phyloP scores from a whole-genome alignment of 1,139 yeast genomes.

The Debaryomyces coudertii region DNA sequence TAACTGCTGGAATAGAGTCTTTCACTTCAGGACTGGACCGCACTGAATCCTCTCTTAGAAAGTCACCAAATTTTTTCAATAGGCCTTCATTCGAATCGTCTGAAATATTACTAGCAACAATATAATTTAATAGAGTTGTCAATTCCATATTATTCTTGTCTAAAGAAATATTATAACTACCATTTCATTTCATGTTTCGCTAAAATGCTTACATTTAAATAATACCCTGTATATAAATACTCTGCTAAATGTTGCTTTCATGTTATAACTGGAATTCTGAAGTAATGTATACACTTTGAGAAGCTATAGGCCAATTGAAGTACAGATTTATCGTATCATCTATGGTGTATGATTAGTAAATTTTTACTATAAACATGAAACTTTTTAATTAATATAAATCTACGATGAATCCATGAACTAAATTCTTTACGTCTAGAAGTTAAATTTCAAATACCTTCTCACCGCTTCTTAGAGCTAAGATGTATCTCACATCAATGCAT shows the following conservation, averaged over 20 bases:
- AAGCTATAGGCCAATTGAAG: not conserved
- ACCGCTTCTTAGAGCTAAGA: slow-evolving; percentile 77
- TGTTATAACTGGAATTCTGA: not conserved
- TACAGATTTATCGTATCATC: not conserved
- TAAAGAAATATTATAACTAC: too few relatives aligned
- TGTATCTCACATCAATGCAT: slow-evolving; percentile 83
- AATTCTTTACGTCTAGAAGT: slow-evolving; percentile 2
- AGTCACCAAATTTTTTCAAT: slow-evolving; percentile 29
- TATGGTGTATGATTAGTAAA: not conserved
- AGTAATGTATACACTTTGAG: not conserved
- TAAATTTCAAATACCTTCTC: slow-evolving; percentile 63
- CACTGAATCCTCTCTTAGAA: slow-evolving; percentile 29
- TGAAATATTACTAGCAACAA: not conserved
- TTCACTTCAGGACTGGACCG: slow-evolving; percentile 21
- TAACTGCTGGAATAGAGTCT: slow-evolving; percentile 13
- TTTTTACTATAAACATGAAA: slow-evolving; percentile 1
- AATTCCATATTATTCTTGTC: slow-evolving; percentile 3
- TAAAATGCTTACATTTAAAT: not conserved
- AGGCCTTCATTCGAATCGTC: not conserved
- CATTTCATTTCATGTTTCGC: not conserved
- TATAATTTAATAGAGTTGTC: not conserved
- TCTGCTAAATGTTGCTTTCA: too few relatives aligned
- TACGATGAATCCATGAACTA: slow-evolving; percentile 3
- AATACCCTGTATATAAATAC: slow-evolving; percentile 4
- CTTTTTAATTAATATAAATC: not conserved